Evolutionary conservation across 2,329 filamentous ascomycete species (phyloP), one percentile per base, ranked within the genome.

Genomic region (Aspergillus spinulosporus): DNA sequence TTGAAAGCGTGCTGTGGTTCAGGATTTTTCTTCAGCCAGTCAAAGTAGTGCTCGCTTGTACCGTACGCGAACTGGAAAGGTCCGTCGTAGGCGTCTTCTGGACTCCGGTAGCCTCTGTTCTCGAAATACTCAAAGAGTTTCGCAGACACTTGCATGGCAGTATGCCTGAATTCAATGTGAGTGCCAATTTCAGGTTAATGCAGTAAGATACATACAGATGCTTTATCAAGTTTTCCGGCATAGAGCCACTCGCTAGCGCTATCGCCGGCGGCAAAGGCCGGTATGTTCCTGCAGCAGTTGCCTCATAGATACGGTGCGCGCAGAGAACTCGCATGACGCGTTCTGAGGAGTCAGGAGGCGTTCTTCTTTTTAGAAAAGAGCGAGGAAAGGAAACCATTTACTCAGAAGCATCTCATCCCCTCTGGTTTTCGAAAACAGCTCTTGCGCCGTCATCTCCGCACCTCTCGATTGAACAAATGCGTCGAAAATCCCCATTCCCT

Each of bases 401-500:
- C 63, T 40, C 7, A 64, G 37, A 12, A 64, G 53, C 5, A 45
- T 28, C 34, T 57, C 43, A 28, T 62, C 62, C 1, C 62, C 63
- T 28, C 60, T 58, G 1, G 51, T 57, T 8, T 60, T 51, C 4
- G 28, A 29, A 12, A 45, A 31, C 8, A 67, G 53, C n/a, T 64
- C 62, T 12, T 60, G 54, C 1, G 62, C 4, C 1, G 49, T 56
- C 49, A 63, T 37, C 2, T 59, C 52, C 0, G n/a, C 31, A 7
- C 45, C 42, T 11, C 57, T 31, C 1, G 57, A 37, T 15, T 39
- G 26, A 28, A 44, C 50, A 7, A 64, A 62, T 2, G 63, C 58
- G 42, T 66, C 62, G 45, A 66, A 65, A 32, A 66, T 37, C 5
- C 62, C 62, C 64, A 65, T 63, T 2, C 61, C 64, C 12, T 58